Conservation (phyloP, 2,329 filamentous ascomycete genomes). For the Botrytis porri region DNA sequence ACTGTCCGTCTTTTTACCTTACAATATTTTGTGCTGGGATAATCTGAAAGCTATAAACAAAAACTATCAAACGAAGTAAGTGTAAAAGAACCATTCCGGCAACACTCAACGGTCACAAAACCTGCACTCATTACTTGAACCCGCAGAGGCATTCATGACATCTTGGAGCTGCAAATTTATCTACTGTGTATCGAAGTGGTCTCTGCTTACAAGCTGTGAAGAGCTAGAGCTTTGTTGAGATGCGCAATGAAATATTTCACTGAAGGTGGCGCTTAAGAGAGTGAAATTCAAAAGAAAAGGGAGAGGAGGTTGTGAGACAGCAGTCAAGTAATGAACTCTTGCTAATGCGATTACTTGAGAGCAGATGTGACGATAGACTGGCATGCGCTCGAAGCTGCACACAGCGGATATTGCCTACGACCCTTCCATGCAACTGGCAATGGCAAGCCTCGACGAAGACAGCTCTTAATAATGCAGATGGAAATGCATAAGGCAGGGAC, state of each 20-base stretch:
- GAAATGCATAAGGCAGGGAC: background rate
- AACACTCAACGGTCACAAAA: background rate
- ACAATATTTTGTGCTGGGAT: background rate
- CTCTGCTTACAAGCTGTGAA: background rate
- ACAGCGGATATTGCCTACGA: background rate
- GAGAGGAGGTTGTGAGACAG: background rate
- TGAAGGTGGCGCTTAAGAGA: background rate
- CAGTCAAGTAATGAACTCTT: no score
- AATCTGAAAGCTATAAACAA: background rate
- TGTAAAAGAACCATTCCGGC: background rate
- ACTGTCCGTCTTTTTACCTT: background rate
- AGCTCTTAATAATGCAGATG: background rate
- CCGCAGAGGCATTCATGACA: no score
- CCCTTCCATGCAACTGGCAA: background rate
- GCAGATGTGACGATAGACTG: background rate
- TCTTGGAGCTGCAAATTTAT: no score
- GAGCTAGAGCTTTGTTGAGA: background rate
- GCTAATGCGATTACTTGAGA: background rate
- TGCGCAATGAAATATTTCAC: background rate
- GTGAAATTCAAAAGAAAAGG: no score
- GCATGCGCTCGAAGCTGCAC: background rate
- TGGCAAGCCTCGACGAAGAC: background rate
- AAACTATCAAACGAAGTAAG: background rate
- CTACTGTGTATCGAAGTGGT: background rate
- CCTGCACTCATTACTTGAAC: background rate